Evolutionary conservation across 1,284 basidiomycete genomes (phyloP), one percentile per base, ranked within the genome.

Genomic region (Heterobasidion annosum): DNA sequence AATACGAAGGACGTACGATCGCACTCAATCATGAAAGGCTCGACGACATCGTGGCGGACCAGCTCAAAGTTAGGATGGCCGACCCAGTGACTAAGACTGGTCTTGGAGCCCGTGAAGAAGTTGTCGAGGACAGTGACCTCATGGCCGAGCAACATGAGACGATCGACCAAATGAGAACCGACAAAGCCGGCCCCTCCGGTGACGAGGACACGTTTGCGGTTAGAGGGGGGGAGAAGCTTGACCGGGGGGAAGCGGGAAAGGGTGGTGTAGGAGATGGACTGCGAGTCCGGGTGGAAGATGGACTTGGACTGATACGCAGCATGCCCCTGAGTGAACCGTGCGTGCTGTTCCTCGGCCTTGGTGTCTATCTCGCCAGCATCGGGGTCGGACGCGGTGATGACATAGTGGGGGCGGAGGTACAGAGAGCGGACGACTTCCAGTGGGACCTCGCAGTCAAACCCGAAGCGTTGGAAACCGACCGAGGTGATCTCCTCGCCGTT

Each of bases 31-130:
- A 95, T 88, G 76, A 95, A 95, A 3, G 94, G 92, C 67, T 97
- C 90, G 51, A 96, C 88, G 18, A 99, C 91, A 69, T 99, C 96
- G 70, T 98, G 96, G 57, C 96, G 84, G 60, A 98, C 91, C 71
- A 98, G 78, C 72, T 98, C 96, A 64, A 99, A 99, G 75, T 98
- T 98, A 57, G 96, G 96, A 70, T 99, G 96, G 2, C 96, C 96
- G 59, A 94, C 80, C 91, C 91, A 94, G 68, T 95, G 92, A 58
- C 86, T 89, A 61, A 98, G 85, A 51, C 93, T 95, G 35, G 91
- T 94, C 71, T 95, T 95, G 53, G 90, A 91, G 18, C 96, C 96
- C 19, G 95, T 98, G 75, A 98, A 98, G 70, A 98, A 98, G 75
- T 98, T 98, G 76, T 98, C 96, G 54, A 98, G 73, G 55, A 98